Evolutionary conservation across 2,329 filamentous ascomycete genomes (phyloP), one percentile per base, ranked within the genome.

Genomic region (Ophiocordyceps sinensis): DNA sequence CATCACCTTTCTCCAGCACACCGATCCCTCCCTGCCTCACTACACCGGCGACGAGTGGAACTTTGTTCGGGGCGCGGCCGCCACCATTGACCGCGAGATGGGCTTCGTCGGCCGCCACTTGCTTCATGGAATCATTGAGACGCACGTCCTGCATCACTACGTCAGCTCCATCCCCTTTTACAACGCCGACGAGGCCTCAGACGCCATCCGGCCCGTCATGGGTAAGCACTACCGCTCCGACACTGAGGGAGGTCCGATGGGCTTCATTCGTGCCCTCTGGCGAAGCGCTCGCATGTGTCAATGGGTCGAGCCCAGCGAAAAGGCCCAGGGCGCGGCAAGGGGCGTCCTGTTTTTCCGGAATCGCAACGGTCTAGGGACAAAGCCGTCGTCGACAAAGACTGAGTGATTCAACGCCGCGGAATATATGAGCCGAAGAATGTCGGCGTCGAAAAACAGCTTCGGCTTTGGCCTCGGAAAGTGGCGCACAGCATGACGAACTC

Each of bases 1-100:
- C 61, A 96, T 96, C 63, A 96, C 89, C 52, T 96, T 79, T 75
- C 79, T 96, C 47, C 89, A 96, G 67, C 89, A 96, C 76, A 95
- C 89, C 58, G 88, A 96, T 62, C 88, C 88, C 38, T 78, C 82
- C 35, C 82, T 96, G 37, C 89, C 89, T 45, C 89, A 96, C 73
- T 96, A 96, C 73, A 76, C 80, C 43, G 75, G 78, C 45, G 74
- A 83, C 48, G 76, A 82, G 55, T 96, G 89, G 89, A 94, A 82
- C 67, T 96, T 87, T 58, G 79, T 88, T 49, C 87, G 89, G 51
- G 89, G 89, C 54, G 89, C 89, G 43, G 88, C 87, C 44, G 88
- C 89, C 44, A 96, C 89, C 47, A 94, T 96, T 55, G 89, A 96
- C 59, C 88, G 89, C 54, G 89, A 96, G 63, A 94, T 95, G 57